Percentiles rank a stretch among this genome's conserved stretches.
Evolutionary conservation across 2,329 filamentous ascomycete species (phyloP).

Genomic region (Sclerotinia trifoliorum): DNA sequence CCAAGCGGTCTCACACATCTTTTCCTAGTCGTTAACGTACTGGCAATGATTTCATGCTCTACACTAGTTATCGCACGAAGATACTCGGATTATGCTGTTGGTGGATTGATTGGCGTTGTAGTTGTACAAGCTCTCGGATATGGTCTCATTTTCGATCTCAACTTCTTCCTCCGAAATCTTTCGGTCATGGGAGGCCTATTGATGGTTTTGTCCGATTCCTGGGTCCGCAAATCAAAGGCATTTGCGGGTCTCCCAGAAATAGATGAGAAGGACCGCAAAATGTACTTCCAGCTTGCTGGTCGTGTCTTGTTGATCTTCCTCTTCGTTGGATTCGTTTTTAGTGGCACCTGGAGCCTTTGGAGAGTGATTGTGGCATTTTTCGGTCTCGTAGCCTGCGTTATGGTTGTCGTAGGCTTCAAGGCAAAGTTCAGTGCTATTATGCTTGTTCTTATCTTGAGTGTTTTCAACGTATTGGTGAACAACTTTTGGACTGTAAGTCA

Average conservation of each 20-base stretch:
- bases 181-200: conserved; percentile 95
- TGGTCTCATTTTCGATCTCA: conserved; percentile 96
- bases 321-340: conserved; percentile 95
- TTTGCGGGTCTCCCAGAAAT: conserved; percentile 91
- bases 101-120: conserved; percentile 85
- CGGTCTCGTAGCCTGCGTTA: conserved; percentile 88
- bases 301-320: conserved; percentile 96
- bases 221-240: conserved; percentile 96
- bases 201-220: conserved; percentile 97
- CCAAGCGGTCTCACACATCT: conserved; percentile 84
- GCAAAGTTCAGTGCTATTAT: conserved; percentile 98
- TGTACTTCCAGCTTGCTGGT: conserved; percentile 99
- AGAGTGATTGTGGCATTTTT: conserved; percentile 80
- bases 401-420: conserved; percentile 99
- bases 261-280: conserved; percentile 99
- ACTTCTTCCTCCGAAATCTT: conserved; percentile 99
- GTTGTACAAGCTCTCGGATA: conserved; percentile 93
- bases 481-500: conserved; percentile 97
- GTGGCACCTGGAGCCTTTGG: conserved; percentile 88
- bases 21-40: conserved; percentile 87
- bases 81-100: conserved; percentile 89
- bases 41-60: conserved; percentile 83
- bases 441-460: conserved; percentile 87
- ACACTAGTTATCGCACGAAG: conserved; percentile 86
- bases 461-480: conserved; percentile 97